Evolutionary conservation across 1,284 basidiomycete species (phyloP), one percentile per base, ranked within the genome.

Genomic region (Irpex sp.): DNA sequence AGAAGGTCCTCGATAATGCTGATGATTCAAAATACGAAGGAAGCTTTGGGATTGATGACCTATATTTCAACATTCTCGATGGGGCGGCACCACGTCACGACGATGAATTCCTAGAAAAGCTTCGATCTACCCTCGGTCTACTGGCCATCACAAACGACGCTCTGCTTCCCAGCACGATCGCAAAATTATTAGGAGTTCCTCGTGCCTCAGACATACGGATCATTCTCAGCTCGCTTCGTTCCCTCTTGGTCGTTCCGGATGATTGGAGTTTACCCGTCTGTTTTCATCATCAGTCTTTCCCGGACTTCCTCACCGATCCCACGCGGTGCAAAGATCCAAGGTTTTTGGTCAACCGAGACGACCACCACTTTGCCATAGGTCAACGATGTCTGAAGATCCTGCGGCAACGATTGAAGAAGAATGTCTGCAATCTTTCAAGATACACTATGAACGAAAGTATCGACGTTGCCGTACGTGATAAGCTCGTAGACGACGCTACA

Each of bases 271-370:
- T 33, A 15, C 59, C 59, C 9, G n/a, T 60, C 47, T 47, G 47
- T 7, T 17, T 51, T 46, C 13, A 21, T 19, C 59, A 60, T 33
- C 39, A 50, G 33, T 54, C 59, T 31, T 60, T 60, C 33, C 46
- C 59, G 15, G 59, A 60, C n/a, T 60, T 60, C 49, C 47, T 60
- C 50, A 50, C 47, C 50, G 26, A 31, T 17, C 39, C 39, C 8
- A 2, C 39, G 39, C 39, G 39, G 4, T 43, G 39, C 5, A 43
- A 9, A 9, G 39, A 43, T 43, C 39, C 39, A 9, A 43, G 39
- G 15, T 43, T 43, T 43, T 43, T 43, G 11, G 4, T 43, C 2
- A 43, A 43, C 15, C 39, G 39, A 15, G 39, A 43, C 15, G 39
- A 43, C 39, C 39, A 43, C 39, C 39, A 43, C 39, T 43, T 43